A percentile compares a stretch with the other conserved stretches of the same genome.
phyloP scores from a whole-genome alignment of 2,329 filamentous ascomycete genomes.

The Sporothrix pallida region DNA sequence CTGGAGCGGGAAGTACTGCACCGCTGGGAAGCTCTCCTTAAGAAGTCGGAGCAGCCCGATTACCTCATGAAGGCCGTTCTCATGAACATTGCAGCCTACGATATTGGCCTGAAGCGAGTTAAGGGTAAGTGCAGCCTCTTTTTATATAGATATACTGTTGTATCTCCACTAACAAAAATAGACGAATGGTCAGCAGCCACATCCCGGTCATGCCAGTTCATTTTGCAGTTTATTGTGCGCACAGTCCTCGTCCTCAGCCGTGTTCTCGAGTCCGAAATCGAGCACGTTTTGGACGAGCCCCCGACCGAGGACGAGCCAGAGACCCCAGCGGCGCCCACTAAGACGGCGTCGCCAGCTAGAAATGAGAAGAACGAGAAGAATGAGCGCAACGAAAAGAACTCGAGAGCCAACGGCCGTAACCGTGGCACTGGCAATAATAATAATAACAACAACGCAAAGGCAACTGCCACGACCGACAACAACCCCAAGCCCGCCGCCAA shows the following conservation, averaged over 20 bases:
- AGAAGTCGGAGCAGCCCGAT: slow-evolving; percentile 67
- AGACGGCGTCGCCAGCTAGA: slow-evolving; percentile 36
- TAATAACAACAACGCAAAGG: not conserved
- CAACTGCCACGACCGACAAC: not conserved
- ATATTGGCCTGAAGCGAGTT: slow-evolving; percentile 65
- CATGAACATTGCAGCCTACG: slow-evolving; percentile 84
- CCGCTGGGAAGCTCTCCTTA: slow-evolving; percentile 74
- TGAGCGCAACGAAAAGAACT: not conserved
- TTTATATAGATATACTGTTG: no score
- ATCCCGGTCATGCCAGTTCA: slow-evolving; percentile 64
- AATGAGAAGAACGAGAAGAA: slow-evolving; percentile 43
- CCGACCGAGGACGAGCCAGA: not conserved
- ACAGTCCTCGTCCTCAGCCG: slow-evolving; percentile 76
- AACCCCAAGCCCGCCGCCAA: not conserved
- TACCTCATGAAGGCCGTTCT: slow-evolving; percentile 79
- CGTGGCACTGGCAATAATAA: not conserved
- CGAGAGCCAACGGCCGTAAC: not conserved
- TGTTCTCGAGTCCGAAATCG: slow-evolving; percentile 53
- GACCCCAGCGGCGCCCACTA: not conserved
- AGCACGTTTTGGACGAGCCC: slow-evolving; percentile 32
- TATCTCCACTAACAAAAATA: slow-evolving; percentile 36
- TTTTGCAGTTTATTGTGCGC: slow-evolving; percentile 77
- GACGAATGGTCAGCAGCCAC: slow-evolving; percentile 55
- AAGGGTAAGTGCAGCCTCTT: slow-evolving; percentile 52
- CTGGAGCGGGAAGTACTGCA: slow-evolving; percentile 85